A percentile compares a stretch with the other conserved stretches of the same genome.
phyloP scores from a whole-genome alignment of 129 eudicot species.

The Dittrichia graveolens region DNA sequence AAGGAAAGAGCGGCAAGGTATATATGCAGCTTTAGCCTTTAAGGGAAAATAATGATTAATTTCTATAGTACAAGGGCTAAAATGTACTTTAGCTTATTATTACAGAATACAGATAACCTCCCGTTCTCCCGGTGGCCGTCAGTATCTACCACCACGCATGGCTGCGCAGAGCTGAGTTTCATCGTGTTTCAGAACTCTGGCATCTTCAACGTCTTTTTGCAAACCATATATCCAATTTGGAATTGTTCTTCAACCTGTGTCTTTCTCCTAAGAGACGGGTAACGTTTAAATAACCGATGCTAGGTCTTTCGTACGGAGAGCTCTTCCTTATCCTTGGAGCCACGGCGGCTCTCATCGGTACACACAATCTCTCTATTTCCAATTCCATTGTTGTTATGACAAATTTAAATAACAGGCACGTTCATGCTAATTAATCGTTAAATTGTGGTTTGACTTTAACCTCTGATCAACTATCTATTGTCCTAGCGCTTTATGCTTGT shows the following conservation, averaged over 20 bases:
- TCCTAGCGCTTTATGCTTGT: slow-evolving; percentile 10
- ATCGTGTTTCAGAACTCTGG: slow-evolving; percentile 1
- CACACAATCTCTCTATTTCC: neutral
- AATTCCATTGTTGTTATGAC: slow-evolving; percentile 12
- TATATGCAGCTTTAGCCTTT: no score
- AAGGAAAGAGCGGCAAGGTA: no score
- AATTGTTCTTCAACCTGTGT: slow-evolving; percentile 4
- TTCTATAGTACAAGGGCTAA: neutral
- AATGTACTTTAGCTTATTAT: neutral
- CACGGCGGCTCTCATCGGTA: slow-evolving; percentile 81
- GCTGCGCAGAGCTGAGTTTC: slow-evolving; percentile 16
- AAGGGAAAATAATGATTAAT: neutral
- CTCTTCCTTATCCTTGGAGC: slow-evolving; percentile 81
- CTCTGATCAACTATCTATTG: neutral
- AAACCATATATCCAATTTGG: neutral
- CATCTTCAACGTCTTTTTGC: neutral
- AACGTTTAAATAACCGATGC: slow-evolving; percentile 44
- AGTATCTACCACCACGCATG: slow-evolving; percentile 17
- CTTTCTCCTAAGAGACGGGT: neutral
- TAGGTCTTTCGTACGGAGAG: slow-evolving; percentile 91
- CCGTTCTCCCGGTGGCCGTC: slow-evolving; percentile 11
- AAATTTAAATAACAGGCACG: neutral
- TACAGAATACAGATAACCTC: neutral
- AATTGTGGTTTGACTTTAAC: neutral
- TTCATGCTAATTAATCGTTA: no score